Evolutionary conservation across 768 basidiomycete genomes (phyloP).

Genomic region (Mycena sanguinolenta): DNA sequence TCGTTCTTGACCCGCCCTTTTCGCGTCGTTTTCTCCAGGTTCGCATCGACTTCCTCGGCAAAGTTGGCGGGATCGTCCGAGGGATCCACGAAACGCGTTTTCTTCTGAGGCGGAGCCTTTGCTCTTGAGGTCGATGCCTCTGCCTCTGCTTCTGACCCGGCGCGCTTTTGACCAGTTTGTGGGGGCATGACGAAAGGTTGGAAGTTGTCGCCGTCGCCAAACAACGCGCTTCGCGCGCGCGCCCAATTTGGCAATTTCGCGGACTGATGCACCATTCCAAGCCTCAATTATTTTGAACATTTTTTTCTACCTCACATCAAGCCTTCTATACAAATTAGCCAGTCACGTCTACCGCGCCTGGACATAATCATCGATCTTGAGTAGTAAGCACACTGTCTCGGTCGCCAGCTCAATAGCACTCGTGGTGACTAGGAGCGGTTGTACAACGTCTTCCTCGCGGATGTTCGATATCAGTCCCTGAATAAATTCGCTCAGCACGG

Average conservation of each 20-base stretch:
- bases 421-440: conserved; percentile 94
- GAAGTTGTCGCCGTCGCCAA: background rate
- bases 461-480: conserved; percentile 98
- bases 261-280: too few relatives aligned
- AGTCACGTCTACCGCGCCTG: conserved; percentile 70
- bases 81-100: conserved; percentile 85
- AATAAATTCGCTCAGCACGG: background rate
- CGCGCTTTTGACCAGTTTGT: conserved; percentile 58
- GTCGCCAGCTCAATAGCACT: conserved; percentile 96
- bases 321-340: conserved; percentile 1
- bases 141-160: conserved; percentile 49
- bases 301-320: background rate
- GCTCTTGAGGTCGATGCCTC: conserved; percentile 49
- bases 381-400: conserved; percentile 95
- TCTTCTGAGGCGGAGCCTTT: conserved; percentile 60
- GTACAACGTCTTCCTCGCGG: conserved; percentile 96
- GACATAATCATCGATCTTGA: conserved; percentile 97
- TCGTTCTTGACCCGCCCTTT: conserved; percentile 86
- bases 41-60: conserved; percentile 81
- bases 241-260: too few relatives aligned
- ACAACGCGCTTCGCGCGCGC: background rate
- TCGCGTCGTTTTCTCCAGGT: conserved; percentile 77
- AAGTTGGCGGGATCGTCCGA: conserved; percentile 81
- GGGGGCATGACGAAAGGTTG: conserved; percentile 33
- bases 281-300: background rate